Conservation (phyloP, 2,329 filamentous ascomycete genomes). For the Trichoderma arundinaceum region DNA sequence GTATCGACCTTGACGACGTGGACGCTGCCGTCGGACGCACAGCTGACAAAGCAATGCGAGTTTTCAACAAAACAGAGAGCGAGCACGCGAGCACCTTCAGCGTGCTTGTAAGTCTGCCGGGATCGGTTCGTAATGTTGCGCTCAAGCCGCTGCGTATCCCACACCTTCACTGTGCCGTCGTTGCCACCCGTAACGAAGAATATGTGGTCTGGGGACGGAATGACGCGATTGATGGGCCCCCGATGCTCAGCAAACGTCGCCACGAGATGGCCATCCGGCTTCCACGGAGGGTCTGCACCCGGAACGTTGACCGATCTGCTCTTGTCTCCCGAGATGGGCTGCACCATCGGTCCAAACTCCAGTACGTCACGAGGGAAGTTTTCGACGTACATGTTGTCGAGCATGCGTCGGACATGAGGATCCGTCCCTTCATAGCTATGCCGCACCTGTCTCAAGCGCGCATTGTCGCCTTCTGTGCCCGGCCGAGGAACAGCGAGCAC, state of each 20-base stretch:
- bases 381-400: slow-evolving; percentile 84
- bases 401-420: slow-evolving; percentile 69
- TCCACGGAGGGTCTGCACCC: slow-evolving; percentile 66
- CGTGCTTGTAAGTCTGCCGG: slow-evolving; percentile 82
- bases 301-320: slow-evolving; percentile 56
- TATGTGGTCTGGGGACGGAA: slow-evolving; percentile 84
- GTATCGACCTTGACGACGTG: slow-evolving; percentile 83
- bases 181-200: slow-evolving; percentile 96
- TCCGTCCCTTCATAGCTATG: slow-evolving; percentile 88
- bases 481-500: slow-evolving; percentile 36
- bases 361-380: slow-evolving; percentile 69
- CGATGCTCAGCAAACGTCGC: slow-evolving; percentile 89
- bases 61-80: slow-evolving; percentile 90
- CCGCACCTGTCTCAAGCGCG: slow-evolving; percentile 56
- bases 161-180: slow-evolving; percentile 88
- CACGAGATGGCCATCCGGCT: slow-evolving; percentile 80
- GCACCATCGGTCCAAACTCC: slow-evolving; percentile 81
- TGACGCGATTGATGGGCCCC: slow-evolving; percentile 79
- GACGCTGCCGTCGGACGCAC: slow-evolving; percentile 86
- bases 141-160: slow-evolving; percentile 89
- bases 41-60: slow-evolving; percentile 91
- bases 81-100: slow-evolving; percentile 72
- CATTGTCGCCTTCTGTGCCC: slow-evolving; percentile 40
- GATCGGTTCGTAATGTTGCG: slow-evolving; percentile 89
- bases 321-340: slow-evolving; percentile 66